Evolutionary conservation across 2,329 filamentous ascomycete species (phyloP).

Genomic region (Penicillium sp.): DNA sequence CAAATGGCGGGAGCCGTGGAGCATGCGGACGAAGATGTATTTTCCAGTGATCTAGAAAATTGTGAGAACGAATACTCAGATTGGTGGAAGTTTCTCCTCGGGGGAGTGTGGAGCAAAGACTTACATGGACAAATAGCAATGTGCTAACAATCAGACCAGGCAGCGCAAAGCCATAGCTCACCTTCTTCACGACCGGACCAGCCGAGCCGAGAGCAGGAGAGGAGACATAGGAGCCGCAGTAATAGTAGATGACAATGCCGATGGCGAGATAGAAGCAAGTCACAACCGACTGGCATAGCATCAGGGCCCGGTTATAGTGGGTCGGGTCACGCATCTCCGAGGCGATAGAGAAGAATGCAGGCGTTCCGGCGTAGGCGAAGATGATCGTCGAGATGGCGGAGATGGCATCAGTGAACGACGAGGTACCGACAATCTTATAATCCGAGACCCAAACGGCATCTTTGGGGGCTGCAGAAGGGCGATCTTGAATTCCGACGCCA

Average conservation of each 20-base stretch:
- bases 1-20: slow-evolving; percentile 33
- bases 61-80: not conserved
- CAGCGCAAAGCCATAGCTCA: slow-evolving; percentile 52
- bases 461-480: slow-evolving; percentile 23
- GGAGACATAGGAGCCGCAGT: slow-evolving; percentile 54
- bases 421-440: slow-evolving; percentile 30
- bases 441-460: slow-evolving; percentile 26
- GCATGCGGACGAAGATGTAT: slow-evolving; percentile 33
- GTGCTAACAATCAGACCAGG: slow-evolving; percentile 41
- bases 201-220: slow-evolving; percentile 57
- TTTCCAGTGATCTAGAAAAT: slow-evolving; percentile 28
- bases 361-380: slow-evolving; percentile 39
- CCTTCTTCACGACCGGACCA: slow-evolving; percentile 49
- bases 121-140: slow-evolving; percentile 34
- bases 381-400: slow-evolving; percentile 39
- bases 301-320: slow-evolving; percentile 41
- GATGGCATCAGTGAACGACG: slow-evolving; percentile 38
- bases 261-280: slow-evolving; percentile 46
- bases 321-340: slow-evolving; percentile 48
- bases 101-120: slow-evolving; percentile 5
- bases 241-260: slow-evolving; percentile 54
- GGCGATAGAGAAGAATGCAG: slow-evolving; percentile 46
- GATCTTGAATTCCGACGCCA: slow-evolving; percentile 27
- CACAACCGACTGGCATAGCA: slow-evolving; percentile 44
- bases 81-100: not conserved